A percentile compares a stretch with the other conserved stretches of the same genome.
Evolutionary conservation across 306 rosid genomes (phyloP).

Genomic region (Ceratonia siliqua): DNA sequence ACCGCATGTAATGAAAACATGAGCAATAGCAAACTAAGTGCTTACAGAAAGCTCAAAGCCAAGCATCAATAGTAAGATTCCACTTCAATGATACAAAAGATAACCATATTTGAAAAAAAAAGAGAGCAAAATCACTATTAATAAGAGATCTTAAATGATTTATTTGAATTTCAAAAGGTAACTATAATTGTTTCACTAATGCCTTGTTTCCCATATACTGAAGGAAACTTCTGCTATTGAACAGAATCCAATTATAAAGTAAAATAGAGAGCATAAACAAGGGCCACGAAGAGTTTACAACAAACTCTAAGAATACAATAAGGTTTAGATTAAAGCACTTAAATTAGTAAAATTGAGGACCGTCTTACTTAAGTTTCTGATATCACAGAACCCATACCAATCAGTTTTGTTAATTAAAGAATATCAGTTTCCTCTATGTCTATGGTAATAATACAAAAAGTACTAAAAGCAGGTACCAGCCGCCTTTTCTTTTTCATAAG

Average conservation of each 20-base stretch:
- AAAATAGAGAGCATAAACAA: constrained; percentile 11
- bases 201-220: not conserved
- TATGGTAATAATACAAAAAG: constrained; percentile 21
- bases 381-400: not conserved
- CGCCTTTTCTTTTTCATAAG: constrained; percentile 19
- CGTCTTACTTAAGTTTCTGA: constrained; percentile 18
- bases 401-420: constrained; percentile 28
- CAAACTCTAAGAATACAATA: not conserved
- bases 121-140: not conserved
- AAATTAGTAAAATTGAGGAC: not conserved
- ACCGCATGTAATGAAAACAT: constrained; percentile 27
- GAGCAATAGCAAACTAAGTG: constrained; percentile 9
- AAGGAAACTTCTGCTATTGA: constrained; percentile 19
- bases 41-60: constrained; percentile 14
- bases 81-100: constrained; percentile 13
- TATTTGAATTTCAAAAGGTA: constrained; percentile 2
- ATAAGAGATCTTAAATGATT: not conserved
- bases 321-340: constrained; percentile 1
- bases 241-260: constrained; percentile 15
- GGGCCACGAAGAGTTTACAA: constrained; percentile 2
- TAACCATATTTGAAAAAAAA: not conserved
- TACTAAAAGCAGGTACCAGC: constrained; percentile 15
- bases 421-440: constrained; percentile 13
- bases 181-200: not conserved
- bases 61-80: constrained; percentile 24